Base-by-base conservation (phyloP, 768 basidiomycete genomes). In the Pleurotus cornucopiae region DNA sequence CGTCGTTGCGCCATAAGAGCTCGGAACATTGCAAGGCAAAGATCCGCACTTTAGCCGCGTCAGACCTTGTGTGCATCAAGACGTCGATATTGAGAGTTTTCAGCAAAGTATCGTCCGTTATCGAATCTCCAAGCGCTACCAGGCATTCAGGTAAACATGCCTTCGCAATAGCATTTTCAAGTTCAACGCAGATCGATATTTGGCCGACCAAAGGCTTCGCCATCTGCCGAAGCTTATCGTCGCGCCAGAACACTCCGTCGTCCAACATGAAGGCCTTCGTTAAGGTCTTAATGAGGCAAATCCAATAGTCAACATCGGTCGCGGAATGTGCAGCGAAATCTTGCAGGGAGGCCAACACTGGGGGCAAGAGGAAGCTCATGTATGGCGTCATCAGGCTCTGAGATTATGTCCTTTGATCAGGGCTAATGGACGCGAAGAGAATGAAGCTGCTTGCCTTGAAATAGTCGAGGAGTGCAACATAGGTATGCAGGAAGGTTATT, bases 211-310 rank as follows among this genome's bases (percentile, higher is more conserved):
- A 60, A 1, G 81, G 73, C 4, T 80, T 70, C 4, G 82, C 67
- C 5, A 95, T 72, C 54, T 82, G 79, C 6, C 83, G 78, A 20
- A 92, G 68, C 60, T 88, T 89, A 64, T 91, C 86, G 59, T 91
- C 88, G 2, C 89, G 84, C 95, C 95, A 98, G 79, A 91, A 97
- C 7, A 76, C 94, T 95, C 85, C 87, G 60, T 97, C 91, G 62
- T 98, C 95, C 21, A 80, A 79, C 46, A 73, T 76, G 58, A 97
- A 76, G 16, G 88, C 86, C 61, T 87, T 89, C 2, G 79, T 76
- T 12, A 97, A 67, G 1, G 83, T 80, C 13, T 77, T 66, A 2
- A 95, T 62, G 3, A 88, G 69, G 4, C 82, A 74, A 1, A 68
- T 67, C 92, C 93, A 95, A 1, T 94, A 73, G 1, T 70, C 61